Evolutionary conservation across 1,139 yeast genomes (phyloP), one percentile per base, ranked within the genome.

Genomic region (Hanseniaspora uvarum): DNA sequence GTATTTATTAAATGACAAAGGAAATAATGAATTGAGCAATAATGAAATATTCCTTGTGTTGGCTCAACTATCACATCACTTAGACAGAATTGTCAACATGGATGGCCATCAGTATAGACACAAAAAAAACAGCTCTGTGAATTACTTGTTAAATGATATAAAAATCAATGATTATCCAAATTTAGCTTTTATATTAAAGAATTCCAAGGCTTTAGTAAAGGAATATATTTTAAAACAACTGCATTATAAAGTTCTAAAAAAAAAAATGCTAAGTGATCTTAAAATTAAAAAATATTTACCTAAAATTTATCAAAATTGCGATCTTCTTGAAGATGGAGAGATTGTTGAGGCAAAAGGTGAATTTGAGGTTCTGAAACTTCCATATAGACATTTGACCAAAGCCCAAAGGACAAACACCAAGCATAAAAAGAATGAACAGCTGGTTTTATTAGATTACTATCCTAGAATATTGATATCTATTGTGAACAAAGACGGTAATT

Each of bases 21-120:
- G 23, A 14, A 31, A 23, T 4, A 45, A 34, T 11, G 30, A 41
- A 8, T 26, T 31, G 8, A 28, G n/a, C 11, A 28, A 41, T 28
- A 19, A 28, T 10, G 34, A 28, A n/a, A 12, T 44, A 11, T 44
- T 28, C 18, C 10, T 37, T 7, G 33, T 50, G 3, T n/a, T 50
- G 19, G 31, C 40, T 19, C 53, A 43, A 18, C 37, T 50, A n/a
- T 37, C 23, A 14, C 33, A 44, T 18, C 53, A 50, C 30, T 12
- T 50, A 7, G 53, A 50, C 16, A 43, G 19, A 6, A 21, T 50
- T 30, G 28, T 50, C n/a, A 50, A 50, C 24, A 8, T 44, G 38
- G 53, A 50, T 44, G 33, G 33, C 2, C 21, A 28, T 16, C 53
- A 50, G 21, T 44, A 50, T 16, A 46, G 34, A 21, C 18, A 24